Base-by-base conservation (phyloP, 768 basidiomycete genomes). In the Amanita jacksonii region DNA sequence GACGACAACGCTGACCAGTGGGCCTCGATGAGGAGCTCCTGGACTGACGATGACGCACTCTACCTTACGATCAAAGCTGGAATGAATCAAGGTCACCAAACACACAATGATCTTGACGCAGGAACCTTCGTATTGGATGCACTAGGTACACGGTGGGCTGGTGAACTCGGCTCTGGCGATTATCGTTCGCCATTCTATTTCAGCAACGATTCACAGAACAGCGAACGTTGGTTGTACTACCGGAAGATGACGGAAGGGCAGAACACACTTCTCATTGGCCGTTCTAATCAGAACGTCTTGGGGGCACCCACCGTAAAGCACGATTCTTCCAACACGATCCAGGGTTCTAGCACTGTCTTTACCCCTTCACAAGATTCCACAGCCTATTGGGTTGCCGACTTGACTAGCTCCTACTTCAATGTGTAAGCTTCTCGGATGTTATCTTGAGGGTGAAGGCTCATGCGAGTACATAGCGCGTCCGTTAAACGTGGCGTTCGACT, bases 41-140 rank as follows among this genome's bases (percentile, higher is more conserved):
- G 92, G 92, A 93, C 94, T 8, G 86, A 93, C 55, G 68, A 73
- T 44, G 70, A 82, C 53, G 90, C 88, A 3, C 54, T 87, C 15
- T 97, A 76, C 65, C 77, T 93, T 46, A 94, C 81, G 2, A 82
- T 90, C 62, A 98, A 97, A 67, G 85, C 85, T 3, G 90, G 94
- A 23, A 73, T 67, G 43, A 69, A 81, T 50, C 75, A 79, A 52
- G 77, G 77, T 18, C 92, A 93, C 60, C 91, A 97, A 66, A 92
- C 90, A 0, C 93, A 96, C 63, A 90, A 90, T 54, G 91, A 97
- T 57, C 74, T 98, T 48, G 96, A 99, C 58, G 76, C 73, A 40
- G 96, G 96, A 50, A 90, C 93, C 64, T 99, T 97, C 54, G 92
- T 98, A 31, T 61, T 98, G 24, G 96, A 99, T 58, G 92, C 91